Base-by-base conservation (phyloP, 179 eudicot species). In the Carnegiea gigantea region DNA sequence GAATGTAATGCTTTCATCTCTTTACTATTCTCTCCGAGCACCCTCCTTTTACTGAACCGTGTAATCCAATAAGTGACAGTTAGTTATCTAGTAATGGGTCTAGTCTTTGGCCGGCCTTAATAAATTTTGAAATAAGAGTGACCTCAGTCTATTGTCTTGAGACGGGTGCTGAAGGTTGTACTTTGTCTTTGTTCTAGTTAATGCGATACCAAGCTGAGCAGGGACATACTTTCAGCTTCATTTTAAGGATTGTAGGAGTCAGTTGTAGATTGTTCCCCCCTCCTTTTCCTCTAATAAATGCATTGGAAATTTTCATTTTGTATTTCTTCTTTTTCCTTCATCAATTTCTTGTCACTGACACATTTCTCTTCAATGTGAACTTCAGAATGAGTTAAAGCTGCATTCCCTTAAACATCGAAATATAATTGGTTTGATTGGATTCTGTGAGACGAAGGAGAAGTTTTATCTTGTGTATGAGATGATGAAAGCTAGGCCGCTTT, bases 381-480 rank as follows among this genome's bases (percentile, higher is more conserved):
- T 85, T 85, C 80, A 85, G 87, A 85, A 85, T 72, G 87, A 85
- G 54, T 24, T 85, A 75, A 76, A 82, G 79, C 80, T 85, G 78
- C 40, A 81, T 23, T 36, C 33, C 30, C 33, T 82, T 76, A 75
- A 65, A 64, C 87, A 85, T 24, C 75, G 71, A 33, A 85, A 85
- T 72, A 79, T 85, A 23, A 79, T 85, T 82, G 62, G 49, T 62
- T 77, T 85, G 81, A 76, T 85, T 64, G 87, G 85, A 67, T 85
- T 82, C 46, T 79, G 83, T 5, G 83, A 82, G 87, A 76, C 87
- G 62, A 20, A 62, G 65, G 87, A 85, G 59, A 80, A 85, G 54
- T 82, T 82, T 85, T 85, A 85, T 80, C 87, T 85, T 82, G 83
- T 82, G 20, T 82, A 85, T 30, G 87, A 85, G 78, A 70, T 85